Conservation (phyloP, 192 early-diverging fungal species). For the Umbelopsis sp. region DNA sequence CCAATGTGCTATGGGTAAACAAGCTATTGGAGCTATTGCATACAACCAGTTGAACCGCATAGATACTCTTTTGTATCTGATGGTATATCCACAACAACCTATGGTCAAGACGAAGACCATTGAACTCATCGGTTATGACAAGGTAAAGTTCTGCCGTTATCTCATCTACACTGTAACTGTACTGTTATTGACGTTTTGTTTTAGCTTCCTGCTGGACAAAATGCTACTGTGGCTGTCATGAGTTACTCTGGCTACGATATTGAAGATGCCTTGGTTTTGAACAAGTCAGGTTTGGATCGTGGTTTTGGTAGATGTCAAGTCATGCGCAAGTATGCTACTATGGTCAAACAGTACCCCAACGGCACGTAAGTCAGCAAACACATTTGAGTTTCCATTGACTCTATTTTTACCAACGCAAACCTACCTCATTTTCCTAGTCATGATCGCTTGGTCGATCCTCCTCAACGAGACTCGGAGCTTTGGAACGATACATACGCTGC, state of each 20-base stretch:
- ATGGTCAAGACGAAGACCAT: slow-evolving; percentile 99
- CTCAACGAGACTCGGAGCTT: slow-evolving; percentile 32
- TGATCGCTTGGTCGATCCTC: slow-evolving; percentile 76
- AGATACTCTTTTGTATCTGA: slow-evolving; percentile 92
- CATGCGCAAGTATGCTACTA: slow-evolving; percentile 83
- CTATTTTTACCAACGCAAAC: background rate
- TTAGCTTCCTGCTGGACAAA: slow-evolving; percentile 77
- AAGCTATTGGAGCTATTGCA: slow-evolving; percentile 96
- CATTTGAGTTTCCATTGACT: slow-evolving; percentile 9
- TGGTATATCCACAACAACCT: slow-evolving; percentile 96
- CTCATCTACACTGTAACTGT: background rate
- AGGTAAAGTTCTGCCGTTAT: slow-evolving; percentile 49
- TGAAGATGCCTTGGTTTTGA: slow-evolving; percentile 96
- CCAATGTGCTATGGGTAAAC: slow-evolving; percentile 99
- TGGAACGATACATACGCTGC: slow-evolving; percentile 62
- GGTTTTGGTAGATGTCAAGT: slow-evolving; percentile 96
- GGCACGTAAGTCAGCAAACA: slow-evolving; percentile 53
- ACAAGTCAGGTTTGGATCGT: slow-evolving; percentile 83
- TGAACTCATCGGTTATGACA: slow-evolving; percentile 96
- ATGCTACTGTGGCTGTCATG: slow-evolving; percentile 96
- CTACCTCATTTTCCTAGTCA: slow-evolving; percentile 29
- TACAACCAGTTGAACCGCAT: slow-evolving; percentile 95
- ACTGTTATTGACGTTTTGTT: background rate
- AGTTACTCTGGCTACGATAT: slow-evolving; percentile 98
- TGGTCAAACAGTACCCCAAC: slow-evolving; percentile 90